Base-by-base conservation (phyloP, 345 rosid genomes). In the Salix dunnii region DNA sequence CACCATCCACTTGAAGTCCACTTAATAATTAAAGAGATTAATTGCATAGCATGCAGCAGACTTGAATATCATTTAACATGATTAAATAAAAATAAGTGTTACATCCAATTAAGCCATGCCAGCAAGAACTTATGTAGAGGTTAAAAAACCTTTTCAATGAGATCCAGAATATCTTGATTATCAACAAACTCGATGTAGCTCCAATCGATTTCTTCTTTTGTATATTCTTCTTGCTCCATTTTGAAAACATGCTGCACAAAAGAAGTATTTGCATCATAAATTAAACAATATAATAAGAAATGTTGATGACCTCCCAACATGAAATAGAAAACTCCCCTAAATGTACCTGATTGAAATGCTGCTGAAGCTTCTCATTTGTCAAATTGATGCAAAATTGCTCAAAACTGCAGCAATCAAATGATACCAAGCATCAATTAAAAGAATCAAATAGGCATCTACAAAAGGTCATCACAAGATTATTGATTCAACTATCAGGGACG, bases 381-480 rank as follows among this genome's bases (percentile, higher is more conserved):
- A 96, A 91, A 84, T 93, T 93, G 87, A 96, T 96, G 85, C 99
- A 96, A 80, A 96, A 96, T 82, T 96, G 99, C 91, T 96, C 99
- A 83, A 96, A 96, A 86, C 99, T 96, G 93, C 85, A 90, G 83
- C 81, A 75, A 66, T 4, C 36, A 74, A 68, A 71, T 25, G 67
- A 85, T 66, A 77, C 18, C 31, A 79, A 77, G 77, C 64, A 83
- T 70, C 43, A 74, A 55, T 35, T 36, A 42, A 48, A 49, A 61
- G 61, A 77, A 80, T 31, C 62, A 75, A 35, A 68, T 67, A 82
- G 75, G 75, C 78, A 75, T n/a, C 38, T 30, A 38, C 49, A 62
- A 68, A 74, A n/a, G 35, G 36, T 66, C 61, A 72, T 62, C 25
- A 53, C 62, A 62, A 12, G 17, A 35, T 42, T 53, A 68, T 21